Conservation (phyloP, 345 rosid genomes). For the Dimocarpus longan region DNA sequence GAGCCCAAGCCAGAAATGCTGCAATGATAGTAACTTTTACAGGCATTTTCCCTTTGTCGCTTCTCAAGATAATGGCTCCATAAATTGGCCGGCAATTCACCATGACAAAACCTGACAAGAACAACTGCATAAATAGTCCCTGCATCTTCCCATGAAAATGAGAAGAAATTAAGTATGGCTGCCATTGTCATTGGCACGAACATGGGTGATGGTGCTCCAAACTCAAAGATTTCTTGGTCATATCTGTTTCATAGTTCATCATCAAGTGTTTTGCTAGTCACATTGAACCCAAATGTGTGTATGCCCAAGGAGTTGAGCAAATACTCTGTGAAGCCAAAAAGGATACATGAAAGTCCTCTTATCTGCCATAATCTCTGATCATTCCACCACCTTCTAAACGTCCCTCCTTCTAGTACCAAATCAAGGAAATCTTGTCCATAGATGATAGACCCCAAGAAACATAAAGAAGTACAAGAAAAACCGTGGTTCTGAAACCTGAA, state of each 20-base stretch:
- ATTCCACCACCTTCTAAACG: constrained; percentile 66
- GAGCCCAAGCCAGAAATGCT: constrained; percentile 31
- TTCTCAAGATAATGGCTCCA: constrained; percentile 61
- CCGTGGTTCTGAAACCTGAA: constrained; percentile 59
- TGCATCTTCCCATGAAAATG: constrained; percentile 38
- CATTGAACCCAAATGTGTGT: constrained; percentile 46
- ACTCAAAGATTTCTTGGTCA: constrained; percentile 58
- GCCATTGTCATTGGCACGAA: constrained; percentile 46
- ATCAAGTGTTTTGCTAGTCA: constrained; percentile 59
- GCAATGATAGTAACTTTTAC: constrained; percentile 31
- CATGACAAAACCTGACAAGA: constrained; percentile 42
- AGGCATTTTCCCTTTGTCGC: constrained; percentile 58
- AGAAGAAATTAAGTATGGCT: constrained; percentile 52
- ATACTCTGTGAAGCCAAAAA: constrained; percentile 48
- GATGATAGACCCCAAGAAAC: constrained; percentile 61
- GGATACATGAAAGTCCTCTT: constrained; percentile 45
- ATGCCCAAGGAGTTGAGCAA: constrained; percentile 48
- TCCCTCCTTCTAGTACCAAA: constrained; percentile 44
- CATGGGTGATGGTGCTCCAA: constrained; percentile 59
- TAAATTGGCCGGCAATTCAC: constrained; percentile 62
- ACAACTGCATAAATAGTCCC: constrained; percentile 37
- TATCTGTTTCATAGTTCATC: constrained; percentile 57
- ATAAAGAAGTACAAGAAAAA: constrained; percentile 67
- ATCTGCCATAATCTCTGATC: constrained; percentile 65
- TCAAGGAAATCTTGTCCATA: constrained; percentile 53